Base-by-base conservation (phyloP, 257 asterid species). In the Linderniella brevidens region DNA sequence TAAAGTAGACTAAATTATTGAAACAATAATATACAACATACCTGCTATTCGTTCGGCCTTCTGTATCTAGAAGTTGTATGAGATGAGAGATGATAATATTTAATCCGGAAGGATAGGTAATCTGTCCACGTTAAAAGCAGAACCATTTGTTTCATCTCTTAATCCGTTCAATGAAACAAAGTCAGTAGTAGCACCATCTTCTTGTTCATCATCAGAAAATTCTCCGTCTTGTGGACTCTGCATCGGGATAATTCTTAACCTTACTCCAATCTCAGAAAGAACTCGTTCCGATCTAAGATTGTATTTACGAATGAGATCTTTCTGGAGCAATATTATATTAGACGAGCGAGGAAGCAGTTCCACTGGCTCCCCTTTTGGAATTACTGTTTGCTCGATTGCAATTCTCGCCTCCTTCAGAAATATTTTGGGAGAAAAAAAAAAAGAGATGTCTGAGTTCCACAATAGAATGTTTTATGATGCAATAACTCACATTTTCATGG, bases 101-200 rank as follows among this genome's bases (percentile, higher is more conserved):
- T 79, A 78, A 46, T 78, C 84, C 19, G 93, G 93, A 36, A 88
- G 78, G 62, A 88, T 55, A 44, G 97, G 97, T 52, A 88, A 72
- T 67, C 72, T 70, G 44, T 66, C 75, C 29, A 76, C 60, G 5
- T 32, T 55, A 45, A 58, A 61, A 45, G 78, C 59, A 4, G 92
- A 63, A 17, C 86, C 97, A 65, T 80, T 87, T 13, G 53, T 52
- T 39, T 68, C 86, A 58, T 65, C 64, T 52, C 45, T 20, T 8
- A 63, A 57, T 43, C 56, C 54, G 16, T 67, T 17, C 1, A 64
- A 56, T 46, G 60, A 63, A 52, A 52, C 69, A 15, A 64, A 46
- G 51, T 70, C 48, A 46, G 39, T 50, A 17, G 38, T 74, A 41
- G 59, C 75, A 60, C 54, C 77, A 19, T 13, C 54, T 29, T 56